Base-by-base conservation (phyloP, 768 basidiomycete species). In the Phylloporus arenicola region DNA sequence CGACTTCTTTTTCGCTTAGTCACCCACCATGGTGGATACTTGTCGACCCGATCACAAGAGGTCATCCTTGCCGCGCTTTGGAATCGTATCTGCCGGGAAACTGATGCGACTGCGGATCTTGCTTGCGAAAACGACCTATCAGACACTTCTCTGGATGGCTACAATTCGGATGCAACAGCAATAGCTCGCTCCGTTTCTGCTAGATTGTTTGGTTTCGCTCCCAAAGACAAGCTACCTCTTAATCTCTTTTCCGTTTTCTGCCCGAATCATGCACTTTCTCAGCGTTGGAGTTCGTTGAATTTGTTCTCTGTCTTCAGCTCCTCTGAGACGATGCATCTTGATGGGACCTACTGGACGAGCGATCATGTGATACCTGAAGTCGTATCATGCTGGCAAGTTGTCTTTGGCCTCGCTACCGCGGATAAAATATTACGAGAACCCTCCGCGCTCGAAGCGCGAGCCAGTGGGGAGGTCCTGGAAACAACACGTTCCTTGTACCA, bases 281-380 rank as follows among this genome's bases (percentile, higher is more conserved):
- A 53, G 20, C 74, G 75, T 9, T 81, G 80, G 80, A 63, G 53
- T 34, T 73, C 72, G 42, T 53, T 81, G 8, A 45, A 64, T 6
- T 52, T 77, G 13, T 61, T 79, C 37, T 72, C 74, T 17, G 56
- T 72, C 11, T 59, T 59, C 50, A 59, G 61, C 12, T 47, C 59
- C 16, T 45, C 43, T 20, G 45, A 45, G 29, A 33, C 10, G 2
- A 20, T 16, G 9, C 30, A 27, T 25, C n/a, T 34, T 4, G 35
- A 43, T 6, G 40, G 5, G 34, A 35, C 24, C 8, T 31, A 40
- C 0, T 53, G 45, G 39, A 30, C 51, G 19, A 31, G 27, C 50
- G 35, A 50, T 17, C 41, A 31, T 33, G 8, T 34, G 13, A 45
- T 47, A 19, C 42, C 64, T 24, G 45, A 34, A 22, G 51, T 52